Conservation (phyloP, 768 basidiomycete genomes). For the Auricularia sp. region DNA sequence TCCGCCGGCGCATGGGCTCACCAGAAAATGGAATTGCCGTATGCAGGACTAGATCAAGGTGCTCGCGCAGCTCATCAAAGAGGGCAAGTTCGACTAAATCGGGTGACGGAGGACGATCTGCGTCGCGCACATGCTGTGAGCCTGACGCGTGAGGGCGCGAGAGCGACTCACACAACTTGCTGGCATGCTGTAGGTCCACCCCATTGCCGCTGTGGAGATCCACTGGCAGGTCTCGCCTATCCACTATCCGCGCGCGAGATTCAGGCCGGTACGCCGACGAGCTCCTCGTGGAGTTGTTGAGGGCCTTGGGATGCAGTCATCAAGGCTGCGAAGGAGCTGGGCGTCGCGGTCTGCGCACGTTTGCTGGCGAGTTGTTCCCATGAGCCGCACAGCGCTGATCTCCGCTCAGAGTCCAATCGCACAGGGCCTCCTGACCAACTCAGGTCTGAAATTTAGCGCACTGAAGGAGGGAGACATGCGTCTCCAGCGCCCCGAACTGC, state of each 20-base stretch:
- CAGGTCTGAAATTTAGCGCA: constrained; percentile 31
- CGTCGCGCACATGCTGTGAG: constrained; percentile 28
- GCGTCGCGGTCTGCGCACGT: constrained; percentile 36
- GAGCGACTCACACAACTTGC: background rate
- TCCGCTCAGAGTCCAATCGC: constrained; percentile 35
- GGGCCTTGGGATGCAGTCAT: constrained; percentile 28
- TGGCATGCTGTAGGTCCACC: constrained; percentile 24
- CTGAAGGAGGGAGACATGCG: constrained; percentile 33
- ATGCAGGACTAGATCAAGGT: constrained; percentile 15
- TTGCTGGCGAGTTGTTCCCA: too few species aligned
- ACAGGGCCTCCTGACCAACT: constrained; percentile 41
- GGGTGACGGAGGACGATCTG: constrained; percentile 39
- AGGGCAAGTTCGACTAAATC: constrained; percentile 50
- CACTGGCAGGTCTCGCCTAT: constrained; percentile 45
- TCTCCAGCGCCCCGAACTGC: constrained; percentile 29
- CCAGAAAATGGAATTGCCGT: background rate
- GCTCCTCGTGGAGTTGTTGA: background rate
- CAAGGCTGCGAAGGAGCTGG: constrained; percentile 40
- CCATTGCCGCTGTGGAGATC: constrained; percentile 52
- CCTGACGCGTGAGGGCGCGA: constrained; percentile 1
- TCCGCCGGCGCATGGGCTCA: too few species aligned
- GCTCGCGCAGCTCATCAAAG: constrained; percentile 35
- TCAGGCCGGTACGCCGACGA: constrained; percentile 24
- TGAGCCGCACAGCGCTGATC: too few species aligned
- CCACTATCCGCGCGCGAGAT: constrained; percentile 46